A percentile compares a stretch with the other conserved stretches of the same genome.
Evolutionary conservation across 345 rosid genomes (phyloP).

Genomic region (Melastoma malabathricum): DNA sequence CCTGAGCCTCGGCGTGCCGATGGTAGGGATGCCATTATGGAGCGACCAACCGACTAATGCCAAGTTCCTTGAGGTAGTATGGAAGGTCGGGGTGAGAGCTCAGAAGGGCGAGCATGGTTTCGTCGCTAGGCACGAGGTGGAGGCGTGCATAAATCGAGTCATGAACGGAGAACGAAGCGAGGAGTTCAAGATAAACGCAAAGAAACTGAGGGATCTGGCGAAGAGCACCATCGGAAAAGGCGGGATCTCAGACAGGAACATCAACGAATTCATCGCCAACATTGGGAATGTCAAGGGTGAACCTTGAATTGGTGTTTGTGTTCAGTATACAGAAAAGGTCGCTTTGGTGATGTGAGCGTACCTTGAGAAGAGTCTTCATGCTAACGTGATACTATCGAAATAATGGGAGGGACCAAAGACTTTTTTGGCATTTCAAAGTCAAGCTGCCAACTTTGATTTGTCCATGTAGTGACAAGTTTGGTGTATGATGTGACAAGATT

Average conservation of each 20-base stretch:
- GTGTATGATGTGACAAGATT: no score
- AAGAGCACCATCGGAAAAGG: constrained; percentile 25
- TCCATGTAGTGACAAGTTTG: no score
- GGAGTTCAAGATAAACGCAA: constrained; percentile 19
- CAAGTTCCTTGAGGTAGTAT: constrained; percentile 26
- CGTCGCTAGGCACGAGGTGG: constrained; percentile 18
- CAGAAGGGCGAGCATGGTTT: constrained; percentile 15
- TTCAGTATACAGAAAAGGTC: no score
- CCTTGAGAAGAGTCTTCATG: no score
- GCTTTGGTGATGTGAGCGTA: no score
- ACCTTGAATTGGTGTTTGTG: not conserved
- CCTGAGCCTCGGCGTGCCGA: constrained; percentile 28
- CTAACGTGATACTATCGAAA: no score
- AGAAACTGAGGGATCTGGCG: constrained; percentile 25
- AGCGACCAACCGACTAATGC: constrained; percentile 40
- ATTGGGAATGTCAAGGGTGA: constrained; percentile 3
- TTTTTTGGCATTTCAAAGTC: no score
- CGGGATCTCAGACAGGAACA: constrained; percentile 24
- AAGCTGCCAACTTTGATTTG: no score
- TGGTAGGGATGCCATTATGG: constrained; percentile 26
- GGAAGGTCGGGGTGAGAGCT: constrained; percentile 31
- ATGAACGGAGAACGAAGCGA: constrained; percentile 24
- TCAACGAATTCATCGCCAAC: constrained; percentile 20
- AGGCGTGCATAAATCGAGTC: constrained; percentile 17
- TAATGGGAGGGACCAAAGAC: no score